phyloP scores from a whole-genome alignment of 768 basidiomycete genomes.

The Pleurotus sapidus region DNA sequence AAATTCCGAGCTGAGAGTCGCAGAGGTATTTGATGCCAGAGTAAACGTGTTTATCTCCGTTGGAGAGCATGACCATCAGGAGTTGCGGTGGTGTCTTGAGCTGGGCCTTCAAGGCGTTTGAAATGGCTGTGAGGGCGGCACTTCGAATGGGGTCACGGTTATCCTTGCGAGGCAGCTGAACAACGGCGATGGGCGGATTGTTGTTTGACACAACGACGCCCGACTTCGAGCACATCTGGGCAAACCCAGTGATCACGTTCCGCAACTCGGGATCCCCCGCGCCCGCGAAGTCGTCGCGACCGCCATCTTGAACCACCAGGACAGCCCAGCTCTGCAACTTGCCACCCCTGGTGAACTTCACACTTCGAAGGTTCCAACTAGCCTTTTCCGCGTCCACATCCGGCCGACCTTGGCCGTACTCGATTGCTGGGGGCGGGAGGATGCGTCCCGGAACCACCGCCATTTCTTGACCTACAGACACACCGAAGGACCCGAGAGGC shows the following conservation, averaged over 20 bases:
- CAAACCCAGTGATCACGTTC: conserved; percentile 48
- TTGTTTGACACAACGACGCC: conserved; percentile 53
- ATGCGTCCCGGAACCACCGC: conserved; percentile 68
- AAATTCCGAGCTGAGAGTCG: conserved; percentile 65
- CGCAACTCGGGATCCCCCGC: conserved; percentile 52
- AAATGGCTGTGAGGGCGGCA: conserved; percentile 45
- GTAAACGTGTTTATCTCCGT: conserved; percentile 72
- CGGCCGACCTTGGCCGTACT: conserved; percentile 48
- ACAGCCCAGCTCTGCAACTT: conserved; percentile 64
- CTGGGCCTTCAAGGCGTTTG: conserved; percentile 29
- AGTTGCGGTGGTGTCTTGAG: conserved; percentile 50
- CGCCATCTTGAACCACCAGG: conserved; percentile 61
- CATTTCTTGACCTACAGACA: conserved; percentile 62
- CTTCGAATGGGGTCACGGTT: conserved; percentile 54
- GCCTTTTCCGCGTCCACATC: conserved; percentile 55
- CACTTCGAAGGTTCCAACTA: conserved; percentile 71
- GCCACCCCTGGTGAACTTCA: conserved; percentile 61
- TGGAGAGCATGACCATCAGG: conserved; percentile 65
- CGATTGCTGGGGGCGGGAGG: conserved; percentile 57
- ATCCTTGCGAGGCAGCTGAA: conserved; percentile 47
- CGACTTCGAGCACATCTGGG: conserved; percentile 55
- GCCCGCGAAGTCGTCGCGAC: conserved; percentile 59
- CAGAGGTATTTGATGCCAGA: conserved; percentile 72
- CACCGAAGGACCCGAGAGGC: conserved; percentile 55
- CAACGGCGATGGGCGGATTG: conserved; percentile 35